A percentile compares a stretch with the other conserved stretches of the same genome.
Evolutionary conservation across 2,329 filamentous ascomycete genomes (phyloP).

Genomic region (Teratosphaeriaceae sp.): DNA sequence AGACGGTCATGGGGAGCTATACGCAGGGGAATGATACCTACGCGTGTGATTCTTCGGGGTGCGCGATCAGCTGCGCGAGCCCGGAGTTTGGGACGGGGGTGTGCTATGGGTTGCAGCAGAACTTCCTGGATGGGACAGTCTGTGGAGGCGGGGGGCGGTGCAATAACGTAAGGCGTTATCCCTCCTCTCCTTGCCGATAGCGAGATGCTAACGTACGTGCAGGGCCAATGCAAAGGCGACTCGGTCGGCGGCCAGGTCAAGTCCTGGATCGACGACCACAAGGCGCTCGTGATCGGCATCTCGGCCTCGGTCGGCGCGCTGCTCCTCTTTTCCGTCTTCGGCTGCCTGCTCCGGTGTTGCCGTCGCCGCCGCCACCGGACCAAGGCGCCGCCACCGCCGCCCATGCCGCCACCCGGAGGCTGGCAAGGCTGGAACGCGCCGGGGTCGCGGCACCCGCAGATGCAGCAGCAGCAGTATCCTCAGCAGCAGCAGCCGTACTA

Average conservation of each 20-base stretch:
- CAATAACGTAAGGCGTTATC: conserved; percentile 49
- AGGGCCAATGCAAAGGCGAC: conserved; percentile 68
- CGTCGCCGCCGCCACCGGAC: conserved; percentile 28
- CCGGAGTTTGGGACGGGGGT: conserved; percentile 58
- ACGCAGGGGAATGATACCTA: conserved; percentile 69
- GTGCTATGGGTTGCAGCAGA: conserved; percentile 75
- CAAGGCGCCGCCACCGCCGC: conserved; percentile 8
- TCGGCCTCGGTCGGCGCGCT: conserved; percentile 65
- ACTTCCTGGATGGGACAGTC: conserved; percentile 85
- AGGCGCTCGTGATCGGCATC: conserved; percentile 75
- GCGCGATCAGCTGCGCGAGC: conserved; percentile 68
- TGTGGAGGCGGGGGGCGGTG: conserved; percentile 79
- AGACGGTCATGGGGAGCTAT: conserved; percentile 70
- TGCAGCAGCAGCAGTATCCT: conserved; percentile 12
- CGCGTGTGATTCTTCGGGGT: conserved; percentile 68
- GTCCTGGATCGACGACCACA: conserved; percentile 71
- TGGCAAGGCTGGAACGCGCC: conserved; percentile 31
- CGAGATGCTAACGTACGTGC: conserved; percentile 11
- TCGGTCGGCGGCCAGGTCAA: conserved; percentile 63
- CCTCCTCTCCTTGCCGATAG: neutral
- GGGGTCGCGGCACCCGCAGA: conserved; percentile 9
- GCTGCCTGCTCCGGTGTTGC: conserved; percentile 57
- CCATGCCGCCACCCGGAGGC: conserved; percentile 22
- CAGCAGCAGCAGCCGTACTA: too few species aligned
- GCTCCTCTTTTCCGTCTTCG: conserved; percentile 60